Conservation (phyloP, 441 rosid species). For the Pelargonium myrrhifolium region DNA sequence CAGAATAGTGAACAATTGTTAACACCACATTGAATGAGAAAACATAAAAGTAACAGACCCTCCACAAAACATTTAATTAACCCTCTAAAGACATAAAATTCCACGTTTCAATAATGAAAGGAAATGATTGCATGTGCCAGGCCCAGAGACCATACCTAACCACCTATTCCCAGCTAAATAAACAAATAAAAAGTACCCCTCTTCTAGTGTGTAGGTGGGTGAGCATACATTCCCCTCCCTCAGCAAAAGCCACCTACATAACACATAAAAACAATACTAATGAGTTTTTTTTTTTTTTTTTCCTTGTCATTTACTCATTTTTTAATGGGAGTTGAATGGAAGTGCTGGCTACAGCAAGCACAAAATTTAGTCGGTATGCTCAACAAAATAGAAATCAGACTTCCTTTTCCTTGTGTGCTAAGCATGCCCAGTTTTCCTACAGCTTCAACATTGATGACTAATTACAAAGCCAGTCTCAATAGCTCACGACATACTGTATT, state of each 20-base stretch:
- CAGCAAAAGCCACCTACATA: not conserved
- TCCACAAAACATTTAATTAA: not conserved
- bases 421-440: not conserved
- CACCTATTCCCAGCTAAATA: not conserved
- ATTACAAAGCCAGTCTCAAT: not conserved
- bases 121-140: not conserved
- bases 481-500: not conserved
- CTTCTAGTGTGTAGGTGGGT: not conserved
- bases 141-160: not conserved
- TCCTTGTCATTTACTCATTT: not conserved
- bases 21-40: not conserved
- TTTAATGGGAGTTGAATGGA: not conserved
- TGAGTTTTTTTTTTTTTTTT: not conserved
- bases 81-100: too few relatives aligned
- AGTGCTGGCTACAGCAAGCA: not conserved
- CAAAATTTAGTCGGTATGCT: not conserved
- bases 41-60: not conserved
- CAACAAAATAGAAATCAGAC: not conserved
- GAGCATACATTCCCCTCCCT: not conserved
- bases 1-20: slow-evolving; percentile 12
- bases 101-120: not conserved
- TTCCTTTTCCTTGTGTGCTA: too few relatives aligned
- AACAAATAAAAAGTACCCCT: not conserved
- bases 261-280: not conserved
- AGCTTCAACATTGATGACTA: not conserved